A percentile compares a stretch with the other conserved stretches of the same genome.
These are phyloP conservation scores for Phytophthora lateralis DNA, from an alignment of 352 stramenopile genomes.

Conservation along the genomic window DNA sequence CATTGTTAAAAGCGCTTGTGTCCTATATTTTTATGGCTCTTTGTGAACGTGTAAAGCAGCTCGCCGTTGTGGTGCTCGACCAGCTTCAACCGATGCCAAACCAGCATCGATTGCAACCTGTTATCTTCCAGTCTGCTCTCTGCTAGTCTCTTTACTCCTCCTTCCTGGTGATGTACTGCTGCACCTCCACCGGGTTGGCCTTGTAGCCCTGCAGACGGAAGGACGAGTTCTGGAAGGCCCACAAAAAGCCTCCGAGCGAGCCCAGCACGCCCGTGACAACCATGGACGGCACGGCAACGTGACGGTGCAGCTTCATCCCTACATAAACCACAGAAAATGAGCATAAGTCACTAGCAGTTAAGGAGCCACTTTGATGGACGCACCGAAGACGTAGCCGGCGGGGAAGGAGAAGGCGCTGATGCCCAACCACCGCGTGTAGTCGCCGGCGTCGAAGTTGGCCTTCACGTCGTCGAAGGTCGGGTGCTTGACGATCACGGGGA, in stretches of 20 bases:
- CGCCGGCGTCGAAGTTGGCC: slow-evolving; percentile 63
- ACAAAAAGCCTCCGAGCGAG: slow-evolving; percentile 78
- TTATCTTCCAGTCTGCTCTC: not conserved
- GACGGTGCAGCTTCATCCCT: slow-evolving; percentile 70
- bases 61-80: not conserved
- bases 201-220: slow-evolving; percentile 82
- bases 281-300: slow-evolving; percentile 71
- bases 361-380: slow-evolving; percentile 15
- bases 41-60: slow-evolving; percentile 21
- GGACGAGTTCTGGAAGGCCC: slow-evolving; percentile 83
- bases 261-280: slow-evolving; percentile 76
- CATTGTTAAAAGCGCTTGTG: slow-evolving; percentile 17
- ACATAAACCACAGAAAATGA: slow-evolving; percentile 15
- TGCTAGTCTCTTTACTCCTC: slow-evolving; percentile 20
- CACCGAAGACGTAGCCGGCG: slow-evolving; percentile 79
- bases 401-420: slow-evolving; percentile 73
- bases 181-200: slow-evolving; percentile 61
- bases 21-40: slow-evolving; percentile 34
- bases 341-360: not conserved
- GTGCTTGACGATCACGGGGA: slow-evolving; percentile 83
- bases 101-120: not conserved
- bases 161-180: slow-evolving; percentile 67
- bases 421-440: slow-evolving; percentile 70
- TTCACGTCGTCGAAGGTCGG: slow-evolving; percentile 77
- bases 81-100: not conserved